These are phyloP conservation scores for Sphagnurus paluster DNA, from an alignment of 1,284 basidiomycete genomes.

Conservation along the genomic window DNA sequence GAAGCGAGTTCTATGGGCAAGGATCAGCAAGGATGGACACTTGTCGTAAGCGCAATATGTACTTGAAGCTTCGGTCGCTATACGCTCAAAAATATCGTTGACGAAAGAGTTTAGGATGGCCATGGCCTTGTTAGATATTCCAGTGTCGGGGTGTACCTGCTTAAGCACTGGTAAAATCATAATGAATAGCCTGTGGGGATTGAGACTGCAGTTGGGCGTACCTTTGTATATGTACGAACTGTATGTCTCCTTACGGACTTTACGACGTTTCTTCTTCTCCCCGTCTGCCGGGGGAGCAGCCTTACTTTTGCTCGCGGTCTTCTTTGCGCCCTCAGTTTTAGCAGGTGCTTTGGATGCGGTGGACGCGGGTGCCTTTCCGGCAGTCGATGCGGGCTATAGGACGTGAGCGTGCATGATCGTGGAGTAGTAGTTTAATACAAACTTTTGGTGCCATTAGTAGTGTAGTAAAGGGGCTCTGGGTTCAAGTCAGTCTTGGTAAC, in stretches of 20 bases:
- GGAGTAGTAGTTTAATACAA: background rate
- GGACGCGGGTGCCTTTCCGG: constrained; percentile 80
- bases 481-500: background rate
- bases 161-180: constrained; percentile 60
- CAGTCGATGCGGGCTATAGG: constrained; percentile 62
- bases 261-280: constrained; percentile 90
- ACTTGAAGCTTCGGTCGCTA: constrained; percentile 89
- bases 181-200: constrained; percentile 5
- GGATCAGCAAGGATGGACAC: constrained; percentile 44
- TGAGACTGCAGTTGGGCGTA: constrained; percentile 25
- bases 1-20: constrained; percentile 60
- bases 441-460: constrained; percentile 45
- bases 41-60: constrained; percentile 53
- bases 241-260: constrained; percentile 88
- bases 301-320: constrained; percentile 78
- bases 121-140: constrained; percentile 98
- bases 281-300: constrained; percentile 61
- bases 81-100: constrained; percentile 92
- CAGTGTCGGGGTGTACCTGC: constrained; percentile 94
- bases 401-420: background rate
- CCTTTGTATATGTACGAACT: constrained; percentile 95
- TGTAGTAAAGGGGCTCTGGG: background rate
- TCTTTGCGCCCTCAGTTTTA: constrained; percentile 69
- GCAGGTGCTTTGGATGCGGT: constrained; percentile 78
- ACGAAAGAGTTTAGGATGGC: constrained; percentile 92